These are phyloP conservation scores for Botrytis cinerea DNA, from an alignment of 2,329 filamentous ascomycete genomes.

Conservation along the genomic window DNA sequence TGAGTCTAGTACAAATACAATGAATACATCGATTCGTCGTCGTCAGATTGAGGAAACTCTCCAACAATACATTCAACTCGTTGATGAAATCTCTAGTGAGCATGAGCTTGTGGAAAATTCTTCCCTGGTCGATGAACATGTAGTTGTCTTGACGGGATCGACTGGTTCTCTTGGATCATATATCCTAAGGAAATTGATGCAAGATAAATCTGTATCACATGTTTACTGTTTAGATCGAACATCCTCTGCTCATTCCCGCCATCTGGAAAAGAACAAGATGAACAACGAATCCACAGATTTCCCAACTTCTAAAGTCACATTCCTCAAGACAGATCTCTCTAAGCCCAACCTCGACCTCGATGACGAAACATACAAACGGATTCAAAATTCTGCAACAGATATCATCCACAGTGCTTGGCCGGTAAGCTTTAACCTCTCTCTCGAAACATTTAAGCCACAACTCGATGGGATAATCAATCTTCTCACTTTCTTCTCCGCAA, in stretches of 20 bases:
- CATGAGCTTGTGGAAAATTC: not conserved
- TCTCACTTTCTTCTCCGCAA: constrained; percentile 32
- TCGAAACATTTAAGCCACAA: constrained; percentile 43
- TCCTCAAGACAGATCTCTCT: constrained; percentile 52
- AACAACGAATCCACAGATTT: not conserved
- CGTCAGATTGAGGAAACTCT: constrained; percentile 3
- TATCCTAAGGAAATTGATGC: constrained; percentile 45
- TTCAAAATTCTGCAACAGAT: constrained; percentile 29
- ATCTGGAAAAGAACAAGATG: constrained; percentile 27
- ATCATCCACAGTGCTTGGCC: constrained; percentile 42
- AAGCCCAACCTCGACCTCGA: constrained; percentile 50
- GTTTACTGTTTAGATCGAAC: constrained; percentile 52
- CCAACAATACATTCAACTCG: constrained; percentile 4
- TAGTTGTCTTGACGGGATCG: constrained; percentile 49
- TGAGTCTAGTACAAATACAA: not conserved
- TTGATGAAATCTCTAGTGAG: not conserved
- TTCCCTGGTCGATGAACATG: not conserved
- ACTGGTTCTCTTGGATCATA: constrained; percentile 53
- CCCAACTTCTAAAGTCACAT: constrained; percentile 45
- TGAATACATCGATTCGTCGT: not conserved
- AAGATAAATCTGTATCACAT: constrained; percentile 42
- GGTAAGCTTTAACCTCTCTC: constrained; percentile 44
- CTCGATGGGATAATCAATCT: constrained; percentile 46
- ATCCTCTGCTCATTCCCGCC: constrained; percentile 18
- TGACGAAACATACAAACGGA: constrained; percentile 13